A percentile compares a stretch with the other conserved stretches of the same genome.
These are phyloP conservation scores for Scleroderma citrinum DNA, from an alignment of 768 basidiomycete genomes.

Conservation along the genomic window DNA sequence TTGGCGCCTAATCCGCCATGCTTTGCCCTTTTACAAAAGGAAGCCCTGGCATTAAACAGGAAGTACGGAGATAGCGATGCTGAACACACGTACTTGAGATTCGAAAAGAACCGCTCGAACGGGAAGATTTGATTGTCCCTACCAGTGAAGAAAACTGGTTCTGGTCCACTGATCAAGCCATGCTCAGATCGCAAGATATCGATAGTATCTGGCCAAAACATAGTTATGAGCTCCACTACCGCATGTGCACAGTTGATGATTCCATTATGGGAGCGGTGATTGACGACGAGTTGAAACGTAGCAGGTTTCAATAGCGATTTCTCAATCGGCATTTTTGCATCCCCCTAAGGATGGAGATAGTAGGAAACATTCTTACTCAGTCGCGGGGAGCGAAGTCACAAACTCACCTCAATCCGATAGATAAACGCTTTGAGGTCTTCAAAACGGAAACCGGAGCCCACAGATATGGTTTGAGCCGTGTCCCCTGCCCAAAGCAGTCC, in stretches of 20 bases:
- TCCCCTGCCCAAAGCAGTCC: constrained; percentile 79
- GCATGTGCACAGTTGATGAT: constrained; percentile 69
- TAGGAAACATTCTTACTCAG: constrained; percentile 8
- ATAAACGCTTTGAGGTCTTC: constrained; percentile 65
- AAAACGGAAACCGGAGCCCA: constrained; percentile 68
- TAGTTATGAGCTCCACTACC: constrained; percentile 53
- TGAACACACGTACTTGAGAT: background rate
- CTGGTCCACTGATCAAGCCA: constrained; percentile 47
- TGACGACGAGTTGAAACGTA: constrained; percentile 54
- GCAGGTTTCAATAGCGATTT: constrained; percentile 20
- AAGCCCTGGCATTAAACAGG: background rate
- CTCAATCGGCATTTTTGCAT: background rate
- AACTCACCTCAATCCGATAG: constrained; percentile 51
- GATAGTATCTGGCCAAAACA: constrained; percentile 60
- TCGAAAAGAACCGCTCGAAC: constrained; percentile 52
- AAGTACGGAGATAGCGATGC: background rate
- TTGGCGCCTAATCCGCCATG: background rate
- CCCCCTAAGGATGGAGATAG: background rate
- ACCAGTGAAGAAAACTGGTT: constrained; percentile 53
- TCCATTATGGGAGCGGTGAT: constrained; percentile 69
- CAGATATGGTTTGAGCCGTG: constrained; percentile 72
- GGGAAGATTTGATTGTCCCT: constrained; percentile 37
- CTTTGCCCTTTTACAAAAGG: background rate
- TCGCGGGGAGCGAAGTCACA: constrained; percentile 1
- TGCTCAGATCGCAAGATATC: constrained; percentile 52